Conservation (phyloP, 2,329 filamentous ascomycete genomes). For the Botryotinia globosa region DNA sequence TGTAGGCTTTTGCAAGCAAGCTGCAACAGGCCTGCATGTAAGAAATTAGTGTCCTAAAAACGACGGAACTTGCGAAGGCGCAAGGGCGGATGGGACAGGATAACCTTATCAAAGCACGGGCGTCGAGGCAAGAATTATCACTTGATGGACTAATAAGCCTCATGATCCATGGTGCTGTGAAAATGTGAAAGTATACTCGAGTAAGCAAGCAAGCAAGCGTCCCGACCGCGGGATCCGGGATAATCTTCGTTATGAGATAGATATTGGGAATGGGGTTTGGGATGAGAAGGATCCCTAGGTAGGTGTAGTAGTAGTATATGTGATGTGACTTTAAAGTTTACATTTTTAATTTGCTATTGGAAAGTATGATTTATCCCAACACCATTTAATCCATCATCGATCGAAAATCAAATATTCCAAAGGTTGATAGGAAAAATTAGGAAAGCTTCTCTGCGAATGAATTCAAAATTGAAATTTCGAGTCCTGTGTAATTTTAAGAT, state of each 20-base stretch:
- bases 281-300: background rate
- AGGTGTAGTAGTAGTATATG: background rate
- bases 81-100: background rate
- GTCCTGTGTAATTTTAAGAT: background rate
- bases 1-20: background rate
- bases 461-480: background rate
- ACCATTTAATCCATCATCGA: background rate
- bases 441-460: background rate
- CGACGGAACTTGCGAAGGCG: conserved; percentile 5
- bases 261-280: background rate
- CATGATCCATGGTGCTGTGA: background rate
- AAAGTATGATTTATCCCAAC: background rate
- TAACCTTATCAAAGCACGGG: conserved; percentile 5
- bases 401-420: background rate
- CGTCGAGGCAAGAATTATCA: background rate
- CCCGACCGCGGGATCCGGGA: background rate
- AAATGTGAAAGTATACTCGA: conserved; percentile 1
- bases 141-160: conserved; percentile 11
- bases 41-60: conserved; percentile 10
- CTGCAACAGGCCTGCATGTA: conserved; percentile 7
- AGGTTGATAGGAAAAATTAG: background rate
- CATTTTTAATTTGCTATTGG: background rate
- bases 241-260: background rate
- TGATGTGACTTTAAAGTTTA: background rate
- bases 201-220: background rate